Base-by-base conservation (phyloP, 495 filamentous ascomycete species). In the Rostrohypoxylon terebratum region DNA sequence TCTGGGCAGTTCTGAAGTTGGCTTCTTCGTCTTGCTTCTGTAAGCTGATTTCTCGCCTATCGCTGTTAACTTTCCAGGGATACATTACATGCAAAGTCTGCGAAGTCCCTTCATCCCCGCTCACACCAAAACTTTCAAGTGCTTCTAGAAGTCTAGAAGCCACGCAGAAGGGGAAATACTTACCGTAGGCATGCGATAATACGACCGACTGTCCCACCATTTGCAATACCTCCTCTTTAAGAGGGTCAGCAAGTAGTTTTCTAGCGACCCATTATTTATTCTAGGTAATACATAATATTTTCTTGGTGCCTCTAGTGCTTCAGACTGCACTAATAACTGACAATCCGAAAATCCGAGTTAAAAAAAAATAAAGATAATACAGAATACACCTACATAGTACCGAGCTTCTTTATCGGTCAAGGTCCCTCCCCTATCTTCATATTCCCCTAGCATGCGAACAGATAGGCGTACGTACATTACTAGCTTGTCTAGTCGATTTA, bases 71-170 rank as follows among this genome's bases (percentile, higher is more conserved):
- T n/a, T n/a, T n/a, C n/a, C n/a, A 54, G 36, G 25, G 18, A 64
- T 53, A 53, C 28, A 38, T 51, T 53, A 53, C 28, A 38, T 51
- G 23, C 54, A 36, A 20, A 9, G 16, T n/a, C 42, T 45, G 42
- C 42, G 18, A 45, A 45, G 16, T 68, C 14, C 45, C 54, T 55
- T 58, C 25, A 21, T 59, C 64, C 47, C 64, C 59, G 53, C 59
- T 60, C 57, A 59, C 65, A 66, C 42, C 42, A 21, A 38, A 67
- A 59, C 59, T 47, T n/a, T n/a, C n/a, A n/a, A n/a, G n/a, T n/a
- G n/a, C 42, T 68, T 72, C 59, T 68, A 68, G 64, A 68, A 72
- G 36, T 68, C 59, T 51, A 64, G 45, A 72, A 68, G 42, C 45
- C 31, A 47, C 42, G 42, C 25, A 50, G 63, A 58, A 63, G 47